These are phyloP conservation scores for Infundibulicybe gibba DNA, from an alignment of 768 basidiomycete species.

Conservation along the genomic window DNA sequence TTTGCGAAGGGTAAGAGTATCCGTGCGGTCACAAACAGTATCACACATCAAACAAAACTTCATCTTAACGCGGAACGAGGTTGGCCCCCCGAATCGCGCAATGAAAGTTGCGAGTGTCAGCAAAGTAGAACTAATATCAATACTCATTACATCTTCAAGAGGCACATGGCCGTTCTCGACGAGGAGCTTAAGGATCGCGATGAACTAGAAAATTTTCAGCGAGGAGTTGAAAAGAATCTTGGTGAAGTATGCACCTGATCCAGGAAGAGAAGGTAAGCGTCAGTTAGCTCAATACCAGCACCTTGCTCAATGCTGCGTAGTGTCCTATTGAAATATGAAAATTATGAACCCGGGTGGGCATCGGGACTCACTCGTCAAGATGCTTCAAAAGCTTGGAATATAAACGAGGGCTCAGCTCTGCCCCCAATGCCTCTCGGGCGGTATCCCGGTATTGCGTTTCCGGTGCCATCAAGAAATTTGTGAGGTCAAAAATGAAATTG, in stretches of 20 bases:
- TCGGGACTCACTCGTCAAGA: slow-evolving; percentile 63
- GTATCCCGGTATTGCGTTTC: slow-evolving; percentile 70
- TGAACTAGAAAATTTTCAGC: slow-evolving; percentile 42
- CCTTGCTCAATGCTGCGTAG: slow-evolving; percentile 48
- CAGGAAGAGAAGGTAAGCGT: slow-evolving; percentile 50
- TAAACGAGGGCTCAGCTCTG: slow-evolving; percentile 69
- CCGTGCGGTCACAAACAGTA: slow-evolving; percentile 57
- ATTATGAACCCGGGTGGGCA: background rate
- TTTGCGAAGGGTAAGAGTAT: slow-evolving; percentile 61
- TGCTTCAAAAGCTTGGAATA: slow-evolving; percentile 66
- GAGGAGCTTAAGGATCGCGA: slow-evolving; percentile 71
- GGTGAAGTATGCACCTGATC: slow-evolving; percentile 57
- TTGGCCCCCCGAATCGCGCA: slow-evolving; percentile 50
- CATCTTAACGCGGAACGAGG: slow-evolving; percentile 61
- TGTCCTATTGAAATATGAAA: slow-evolving; percentile 30
- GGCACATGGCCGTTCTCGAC: slow-evolving; percentile 66
- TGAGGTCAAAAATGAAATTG: slow-evolving; percentile 64
- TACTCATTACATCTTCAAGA: slow-evolving; percentile 55
- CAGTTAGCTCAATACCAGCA: slow-evolving; percentile 37
- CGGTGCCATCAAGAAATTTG: slow-evolving; percentile 64
- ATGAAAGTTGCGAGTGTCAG: slow-evolving; percentile 62
- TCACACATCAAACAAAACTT: slow-evolving; percentile 77
- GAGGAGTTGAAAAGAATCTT: background rate
- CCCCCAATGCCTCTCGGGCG: slow-evolving; percentile 76
- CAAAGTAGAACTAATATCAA: slow-evolving; percentile 62